Percentiles rank a stretch among this genome's conserved stretches.
These are phyloP conservation scores for Plasmodium inui DNA, from an alignment of 169 alveolate genomes.

Conservation along the genomic window DNA sequence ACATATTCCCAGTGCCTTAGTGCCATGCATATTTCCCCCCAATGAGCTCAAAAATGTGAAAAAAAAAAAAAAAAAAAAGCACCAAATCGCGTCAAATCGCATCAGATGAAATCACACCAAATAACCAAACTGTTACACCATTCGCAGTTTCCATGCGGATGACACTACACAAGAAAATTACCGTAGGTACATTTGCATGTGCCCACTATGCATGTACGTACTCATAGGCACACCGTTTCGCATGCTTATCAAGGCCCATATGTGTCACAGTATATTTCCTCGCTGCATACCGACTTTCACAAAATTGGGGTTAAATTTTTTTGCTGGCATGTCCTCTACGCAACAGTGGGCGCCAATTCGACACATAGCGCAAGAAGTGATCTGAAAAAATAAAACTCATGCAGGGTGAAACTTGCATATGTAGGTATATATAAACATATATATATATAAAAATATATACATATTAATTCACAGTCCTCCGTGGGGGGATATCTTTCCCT, in stretches of 20 bases:
- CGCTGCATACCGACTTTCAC: not conserved
- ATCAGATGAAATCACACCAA: not conserved
- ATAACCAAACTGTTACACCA: not conserved
- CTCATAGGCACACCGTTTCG: not conserved
- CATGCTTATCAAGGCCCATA: not conserved
- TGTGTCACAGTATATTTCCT: not conserved
- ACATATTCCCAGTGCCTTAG: not conserved
- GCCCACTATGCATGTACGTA: not conserved
- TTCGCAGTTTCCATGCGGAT: not conserved
- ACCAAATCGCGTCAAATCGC: not conserved
- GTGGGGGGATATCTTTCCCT: not conserved
- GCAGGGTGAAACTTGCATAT: not conserved
- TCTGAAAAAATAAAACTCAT: not conserved
- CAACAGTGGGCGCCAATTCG: not conserved
- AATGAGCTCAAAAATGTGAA: not conserved
- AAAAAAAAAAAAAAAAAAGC: slow-evolving; percentile 1
- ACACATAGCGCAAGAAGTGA: not conserved
- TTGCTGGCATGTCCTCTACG: not conserved
- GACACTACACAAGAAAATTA: not conserved
- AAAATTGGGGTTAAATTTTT: not conserved
- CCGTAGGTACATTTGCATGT: not conserved
- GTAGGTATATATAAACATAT: not conserved
- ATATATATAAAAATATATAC: not conserved
- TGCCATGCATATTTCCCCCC: not conserved
- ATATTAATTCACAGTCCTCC: too few species aligned